These are phyloP conservation scores for Fragaria nilgerrensis DNA, from an alignment of 306 rosid species.

Conservation along the genomic window DNA sequence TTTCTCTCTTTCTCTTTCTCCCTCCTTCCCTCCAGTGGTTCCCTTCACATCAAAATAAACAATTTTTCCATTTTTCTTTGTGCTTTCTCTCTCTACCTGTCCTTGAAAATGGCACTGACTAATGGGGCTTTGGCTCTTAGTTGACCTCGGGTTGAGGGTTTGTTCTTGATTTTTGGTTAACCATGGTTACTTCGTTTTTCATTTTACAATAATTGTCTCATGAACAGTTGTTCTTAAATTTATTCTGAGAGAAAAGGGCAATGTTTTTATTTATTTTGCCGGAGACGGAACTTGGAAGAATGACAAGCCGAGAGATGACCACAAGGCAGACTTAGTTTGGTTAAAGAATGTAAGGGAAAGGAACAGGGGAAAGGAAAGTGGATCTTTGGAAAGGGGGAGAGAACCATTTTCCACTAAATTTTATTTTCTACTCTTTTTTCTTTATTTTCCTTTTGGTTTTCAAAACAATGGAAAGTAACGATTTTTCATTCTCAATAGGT, in stretches of 20 bases:
- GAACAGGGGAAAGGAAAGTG: too few species aligned
- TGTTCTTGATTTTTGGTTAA: neutral
- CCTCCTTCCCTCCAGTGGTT: constrained; percentile 6
- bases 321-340: too few species aligned
- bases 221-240: neutral
- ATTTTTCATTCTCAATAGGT: too few species aligned
- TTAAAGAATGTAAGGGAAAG: too few species aligned
- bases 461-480: too few species aligned
- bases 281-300: too few species aligned
- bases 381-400: too few species aligned
- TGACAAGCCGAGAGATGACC: too few species aligned
- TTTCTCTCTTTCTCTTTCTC: constrained; percentile 5
- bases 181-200: neutral
- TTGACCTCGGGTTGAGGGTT: constrained; percentile 29
- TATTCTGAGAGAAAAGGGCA: neutral
- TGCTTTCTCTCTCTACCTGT: constrained; percentile 14
- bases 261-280: too few species aligned
- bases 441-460: too few species aligned
- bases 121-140: constrained; percentile 1
- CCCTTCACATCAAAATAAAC: constrained; percentile 12
- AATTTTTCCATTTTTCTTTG: neutral
- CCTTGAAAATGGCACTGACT: constrained; percentile 33
- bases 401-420: too few species aligned
- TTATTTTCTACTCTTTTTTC: too few species aligned
- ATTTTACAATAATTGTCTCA: neutral